phyloP scores from a whole-genome alignment of 495 filamentous ascomycete species.

The Penicillium turbatum region DNA sequence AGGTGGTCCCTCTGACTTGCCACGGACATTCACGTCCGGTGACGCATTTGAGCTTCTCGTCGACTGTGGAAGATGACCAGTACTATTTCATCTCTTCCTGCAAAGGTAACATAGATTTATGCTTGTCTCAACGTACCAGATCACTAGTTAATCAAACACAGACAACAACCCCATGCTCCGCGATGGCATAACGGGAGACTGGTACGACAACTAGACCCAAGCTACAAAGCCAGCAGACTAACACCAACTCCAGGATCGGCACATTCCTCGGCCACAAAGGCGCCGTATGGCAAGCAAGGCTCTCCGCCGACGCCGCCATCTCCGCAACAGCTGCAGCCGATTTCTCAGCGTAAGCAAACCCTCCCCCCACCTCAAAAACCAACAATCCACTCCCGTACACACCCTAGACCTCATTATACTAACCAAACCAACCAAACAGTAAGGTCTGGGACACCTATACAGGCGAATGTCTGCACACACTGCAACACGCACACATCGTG shows the following conservation, averaged over 20 bases:
- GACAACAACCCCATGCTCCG: conserved; percentile 98
- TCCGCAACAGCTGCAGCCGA: conserved; percentile 93
- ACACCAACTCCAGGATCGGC: conserved; percentile 64
- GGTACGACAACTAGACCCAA: conserved; percentile 44
- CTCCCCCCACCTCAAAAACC: background rate
- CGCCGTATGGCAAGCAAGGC: conserved; percentile 89
- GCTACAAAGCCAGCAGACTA: background rate
- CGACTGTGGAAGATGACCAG: conserved; percentile 74
- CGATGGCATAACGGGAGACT: conserved; percentile 94
- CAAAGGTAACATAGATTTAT: conserved; percentile 61
- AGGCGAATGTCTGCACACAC: conserved; percentile 81
- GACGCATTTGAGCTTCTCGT: conserved; percentile 90
- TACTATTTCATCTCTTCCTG: conserved; percentile 98
- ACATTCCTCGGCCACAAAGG: conserved; percentile 98
- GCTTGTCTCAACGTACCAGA: background rate
- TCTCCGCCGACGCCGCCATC: conserved; percentile 81
- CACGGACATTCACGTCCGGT: conserved; percentile 96
- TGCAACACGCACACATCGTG: conserved; percentile 91
- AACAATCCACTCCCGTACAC: background rate
- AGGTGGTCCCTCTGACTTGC: conserved; percentile 87
- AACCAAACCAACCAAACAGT: conserved; percentile 35
- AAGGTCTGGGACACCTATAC: conserved; percentile 97
- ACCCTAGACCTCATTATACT: too few relatives aligned
- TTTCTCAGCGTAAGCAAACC: conserved; percentile 74
- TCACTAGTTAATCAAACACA: conserved; percentile 26